Evolutionary conservation across 768 basidiomycete genomes (phyloP).

Genomic region (Suillus occidentalis): DNA sequence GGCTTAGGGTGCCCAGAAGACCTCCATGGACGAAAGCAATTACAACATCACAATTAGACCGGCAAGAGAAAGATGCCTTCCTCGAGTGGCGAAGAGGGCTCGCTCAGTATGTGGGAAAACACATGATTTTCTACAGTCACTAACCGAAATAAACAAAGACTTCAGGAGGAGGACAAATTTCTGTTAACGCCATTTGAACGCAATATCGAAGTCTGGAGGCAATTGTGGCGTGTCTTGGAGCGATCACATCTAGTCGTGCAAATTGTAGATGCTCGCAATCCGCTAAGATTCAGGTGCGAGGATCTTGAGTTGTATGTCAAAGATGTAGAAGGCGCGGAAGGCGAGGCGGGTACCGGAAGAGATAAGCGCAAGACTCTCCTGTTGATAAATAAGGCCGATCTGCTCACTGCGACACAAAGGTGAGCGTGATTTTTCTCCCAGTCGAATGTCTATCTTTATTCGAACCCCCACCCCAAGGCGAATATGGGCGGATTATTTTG

Average conservation of each 20-base stretch:
- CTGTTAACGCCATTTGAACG: constrained; percentile 97
- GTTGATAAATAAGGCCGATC: constrained; percentile 94
- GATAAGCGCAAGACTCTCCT: constrained; percentile 75
- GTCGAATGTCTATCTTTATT: background rate
- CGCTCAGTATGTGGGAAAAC: constrained; percentile 67
- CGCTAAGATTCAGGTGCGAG: constrained; percentile 87
- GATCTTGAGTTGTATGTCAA: constrained; percentile 85
- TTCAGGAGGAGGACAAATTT: constrained; percentile 84
- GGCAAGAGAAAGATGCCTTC: constrained; percentile 87
- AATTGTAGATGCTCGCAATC: constrained; percentile 96
- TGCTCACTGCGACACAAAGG: constrained; percentile 87
- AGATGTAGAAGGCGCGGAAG: constrained; percentile 83
- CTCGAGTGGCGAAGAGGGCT: constrained; percentile 91
- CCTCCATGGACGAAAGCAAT: constrained; percentile 87
- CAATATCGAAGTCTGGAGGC: constrained; percentile 97
- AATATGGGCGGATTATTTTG: constrained; percentile 92
- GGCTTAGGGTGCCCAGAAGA: constrained; percentile 84
- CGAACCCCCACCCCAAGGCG: constrained; percentile 43
- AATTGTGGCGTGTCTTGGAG: constrained; percentile 96
- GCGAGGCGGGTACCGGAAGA: constrained; percentile 73
- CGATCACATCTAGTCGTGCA: constrained; percentile 93
- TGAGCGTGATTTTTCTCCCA: constrained; percentile 30
- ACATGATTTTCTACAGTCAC: background rate
- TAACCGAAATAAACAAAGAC: constrained; percentile 40
- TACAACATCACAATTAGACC: constrained; percentile 76